Evolutionary conservation across 2,329 filamentous ascomycete genomes (phyloP), one percentile per base, ranked within the genome.

Genomic region (Pseudogymnoascus sp.): DNA sequence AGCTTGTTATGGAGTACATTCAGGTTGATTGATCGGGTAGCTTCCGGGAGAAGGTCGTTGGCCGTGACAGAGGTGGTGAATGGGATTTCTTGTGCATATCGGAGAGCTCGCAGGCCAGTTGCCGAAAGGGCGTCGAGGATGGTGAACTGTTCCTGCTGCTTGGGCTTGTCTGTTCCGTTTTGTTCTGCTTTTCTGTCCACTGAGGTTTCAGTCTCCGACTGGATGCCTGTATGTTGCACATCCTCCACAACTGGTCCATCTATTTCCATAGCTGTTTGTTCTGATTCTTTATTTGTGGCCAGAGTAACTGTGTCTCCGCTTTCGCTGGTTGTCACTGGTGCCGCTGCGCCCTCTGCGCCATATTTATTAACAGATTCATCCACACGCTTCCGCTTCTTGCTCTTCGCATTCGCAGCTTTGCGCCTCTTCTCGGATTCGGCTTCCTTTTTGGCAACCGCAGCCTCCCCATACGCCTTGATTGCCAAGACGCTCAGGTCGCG

Each of bases 61-160:
- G 92, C 90, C 5, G 90, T 92, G 38, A 96, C 80, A 0, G 83
- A 83, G 2, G 90, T 94, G 12, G 84, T 81, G 65, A 92, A 90
- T 0, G 94, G 90, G 23, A 99, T 83, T 70, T 99, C 94, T 66
- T 91, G 86, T 0, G 90, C 89, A 72, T 97, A 99, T 62, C 94
- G 87, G 39, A 99, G 74, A 5, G 94, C 94, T 63, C 94, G 86
- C 5, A 99, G 81, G 21, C 94, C 94, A 2, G 92, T 96, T 0
- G 94, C 94, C 8, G 94, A 99, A 4, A 99, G 80, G 0, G 94
- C 94, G 73, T 99, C 94, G 7, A 99, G 82, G 37, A 99, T 92
- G n/a, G 84, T 86, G 69, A 96, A 92, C 55, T 5, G 6, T 13
- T 37, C 33, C 23, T 57, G 55, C 23, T 57, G 30, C 10, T 35